Base-by-base conservation (phyloP, 768 basidiomycete genomes). In the Gyrodon lividus region DNA sequence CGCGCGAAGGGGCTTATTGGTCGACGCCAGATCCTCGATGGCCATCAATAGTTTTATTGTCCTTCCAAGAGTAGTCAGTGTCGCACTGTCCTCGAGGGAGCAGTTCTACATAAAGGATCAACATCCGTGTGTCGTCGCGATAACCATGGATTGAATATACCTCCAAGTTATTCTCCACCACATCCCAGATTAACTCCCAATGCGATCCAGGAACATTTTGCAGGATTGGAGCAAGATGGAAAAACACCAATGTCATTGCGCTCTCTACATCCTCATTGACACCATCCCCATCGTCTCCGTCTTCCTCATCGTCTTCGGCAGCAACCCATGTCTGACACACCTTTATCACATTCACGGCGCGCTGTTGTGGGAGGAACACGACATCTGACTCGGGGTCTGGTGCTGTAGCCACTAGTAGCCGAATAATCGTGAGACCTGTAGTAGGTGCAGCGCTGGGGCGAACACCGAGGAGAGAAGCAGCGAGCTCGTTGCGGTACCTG, bases 131-230 rank as follows among this genome's bases (percentile, higher is more conserved):
- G 14, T 1, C 17, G 45, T 49, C 23, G 28, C 26, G 23, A 16
- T 12, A 10, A 14, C 7, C 1, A 45, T 22, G 23, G 16, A 6
- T 49, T 31, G 24, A 6, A 14, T 78, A 39, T 50, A 92, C 92
- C 80, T 98, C 95, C 3, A 98, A 74, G 60, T 89, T 91, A 52
- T 77, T 88, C 67, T 96, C 94, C 12, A 96, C 63, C 14, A 98
- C 68, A 63, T 98, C 94, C 65, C 91, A 95, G 5, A 94, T 82
- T 30, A 94, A 80, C 43, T 92, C 89, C 97, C 97, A 99, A 68
- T 98, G 97, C 0, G 79, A 73, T 0, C 96, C 97, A 13, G 83
- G 74, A 2, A 96, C 77, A 62, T 83, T 89, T 69, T 98, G 93
- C 52, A 98, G 70, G 48, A 98, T 87, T 2, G 95, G 94, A 2